A percentile compares a stretch with the other conserved stretches of the same genome.
Evolutionary conservation across 78 protist species (phyloP).

Genomic region (Polysphondylium violaceum): DNA sequence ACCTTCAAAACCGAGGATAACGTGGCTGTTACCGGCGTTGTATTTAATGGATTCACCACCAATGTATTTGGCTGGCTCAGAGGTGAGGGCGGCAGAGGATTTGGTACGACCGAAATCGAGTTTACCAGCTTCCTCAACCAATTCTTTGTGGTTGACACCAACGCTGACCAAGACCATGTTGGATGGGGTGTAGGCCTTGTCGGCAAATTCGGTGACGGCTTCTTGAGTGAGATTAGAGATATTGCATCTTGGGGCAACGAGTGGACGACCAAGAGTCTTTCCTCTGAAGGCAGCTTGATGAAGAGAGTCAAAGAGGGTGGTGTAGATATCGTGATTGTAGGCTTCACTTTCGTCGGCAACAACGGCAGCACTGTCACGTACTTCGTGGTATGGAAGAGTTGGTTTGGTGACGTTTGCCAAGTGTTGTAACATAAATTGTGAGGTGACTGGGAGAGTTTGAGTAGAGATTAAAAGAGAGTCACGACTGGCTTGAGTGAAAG

Average conservation of each 20-base stretch:
- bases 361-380: slow-evolving; percentile 29
- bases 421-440: slow-evolving; percentile 37
- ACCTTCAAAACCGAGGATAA: slow-evolving; percentile 69
- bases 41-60: slow-evolving; percentile 76
- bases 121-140: slow-evolving; percentile 46
- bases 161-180: slow-evolving; percentile 67
- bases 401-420: slow-evolving; percentile 58
- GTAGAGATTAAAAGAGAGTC: slow-evolving; percentile 48
- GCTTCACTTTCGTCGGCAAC: slow-evolving; percentile 46
- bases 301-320: slow-evolving; percentile 30
- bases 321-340: slow-evolving; percentile 18
- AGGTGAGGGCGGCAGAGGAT: background rate
- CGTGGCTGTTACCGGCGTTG: slow-evolving; percentile 20
- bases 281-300: slow-evolving; percentile 64
- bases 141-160: slow-evolving; percentile 54
- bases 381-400: slow-evolving; percentile 69
- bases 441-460: slow-evolving; percentile 38
- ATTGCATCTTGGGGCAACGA: slow-evolving; percentile 69
- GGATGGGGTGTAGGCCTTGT: slow-evolving; percentile 28
- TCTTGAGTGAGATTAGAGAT: slow-evolving; percentile 4
- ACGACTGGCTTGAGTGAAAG: slow-evolving; percentile 54
- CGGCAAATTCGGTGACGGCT: slow-evolving; percentile 12
- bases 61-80: slow-evolving; percentile 45
- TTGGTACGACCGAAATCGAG: slow-evolving; percentile 21
- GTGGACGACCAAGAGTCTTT: slow-evolving; percentile 80